phyloP scores from a whole-genome alignment of 176 grass and related monocot species.

The Rhynchospora breviuscula region DNA sequence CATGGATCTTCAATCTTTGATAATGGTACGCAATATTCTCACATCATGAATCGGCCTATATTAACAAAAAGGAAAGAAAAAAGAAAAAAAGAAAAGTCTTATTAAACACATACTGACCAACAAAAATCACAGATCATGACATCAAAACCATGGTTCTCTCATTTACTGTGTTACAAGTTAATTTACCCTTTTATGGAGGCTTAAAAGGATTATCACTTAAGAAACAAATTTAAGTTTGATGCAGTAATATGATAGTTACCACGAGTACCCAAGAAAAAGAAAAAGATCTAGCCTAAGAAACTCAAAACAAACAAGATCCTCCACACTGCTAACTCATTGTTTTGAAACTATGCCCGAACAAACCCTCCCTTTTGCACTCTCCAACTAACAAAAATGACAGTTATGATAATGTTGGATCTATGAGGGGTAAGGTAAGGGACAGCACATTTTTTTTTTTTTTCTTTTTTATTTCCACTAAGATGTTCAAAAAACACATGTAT shows the following conservation, averaged over 20 bases:
- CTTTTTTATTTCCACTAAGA: neutral
- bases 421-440: neutral
- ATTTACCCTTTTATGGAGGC: neutral
- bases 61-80: neutral
- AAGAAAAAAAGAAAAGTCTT: neutral
- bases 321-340: neutral
- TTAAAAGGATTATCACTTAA: neutral
- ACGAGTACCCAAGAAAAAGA: neutral
- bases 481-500: constrained; percentile 3
- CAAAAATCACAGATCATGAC: constrained; percentile 8
- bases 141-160: neutral
- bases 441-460: neutral
- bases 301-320: neutral
- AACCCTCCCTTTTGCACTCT: neutral
- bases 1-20: constrained; percentile 59
- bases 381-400: neutral
- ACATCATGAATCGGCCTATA: constrained; percentile 92
- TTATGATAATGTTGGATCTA: too few species aligned
- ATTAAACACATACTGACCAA: neutral
- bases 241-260: neutral
- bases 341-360: neutral
- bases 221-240: neutral
- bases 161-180: too few species aligned
- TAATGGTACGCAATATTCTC: constrained; percentile 62
- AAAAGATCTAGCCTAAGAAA: neutral